Base-by-base conservation (phyloP, 345 rosid species). In the Eucalyptus decipiens region DNA sequence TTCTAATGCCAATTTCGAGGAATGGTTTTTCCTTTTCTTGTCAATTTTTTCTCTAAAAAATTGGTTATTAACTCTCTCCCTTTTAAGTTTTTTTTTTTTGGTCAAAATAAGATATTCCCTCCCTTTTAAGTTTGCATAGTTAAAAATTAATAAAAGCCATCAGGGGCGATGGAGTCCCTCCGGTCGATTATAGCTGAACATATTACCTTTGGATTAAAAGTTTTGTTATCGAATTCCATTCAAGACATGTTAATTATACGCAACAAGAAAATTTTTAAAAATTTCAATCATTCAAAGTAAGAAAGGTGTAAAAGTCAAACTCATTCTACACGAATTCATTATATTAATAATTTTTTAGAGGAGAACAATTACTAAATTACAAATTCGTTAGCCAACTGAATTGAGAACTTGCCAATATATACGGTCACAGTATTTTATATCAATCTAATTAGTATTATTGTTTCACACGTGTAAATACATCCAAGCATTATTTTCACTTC, bases 381-480 rank as follows among this genome's bases (percentile, higher is more conserved):
- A 19, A 37, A 72, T 72, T 37, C 14, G 26, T 19, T 10, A 37
- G 24, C 14, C 5, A 4, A 37, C 3, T 8, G 1, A 9, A 9
- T 17, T 32, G 40, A 67, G 23, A 32, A 32, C 6, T 3, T 32
- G 19, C 3, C 80, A 67, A 32, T 17, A 32, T 17, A 67, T 17
- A 3, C 0, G 1, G 11, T 9, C 45, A 37, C 4, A 1, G n/a
- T 40, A 65, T 65, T 65, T 65, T n/a, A 8, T 19, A 10, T 56
- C 12, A 24, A 1, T 18, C 7, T 19, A 72, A 37, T 9, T 19
- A 1, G 2, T 72, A 6, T 11, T 72, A 6, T 72, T 2, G 3
- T 21, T 21, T 5, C 3, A 2, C 0, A 3, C 3, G 1, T 6
- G 28, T 37, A 3, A 72, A 72, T 11, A 1, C 3, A 1, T 10